These are phyloP conservation scores for Barnettozyma californica DNA, from an alignment of 805 yeast species.

Conservation along the genomic window DNA sequence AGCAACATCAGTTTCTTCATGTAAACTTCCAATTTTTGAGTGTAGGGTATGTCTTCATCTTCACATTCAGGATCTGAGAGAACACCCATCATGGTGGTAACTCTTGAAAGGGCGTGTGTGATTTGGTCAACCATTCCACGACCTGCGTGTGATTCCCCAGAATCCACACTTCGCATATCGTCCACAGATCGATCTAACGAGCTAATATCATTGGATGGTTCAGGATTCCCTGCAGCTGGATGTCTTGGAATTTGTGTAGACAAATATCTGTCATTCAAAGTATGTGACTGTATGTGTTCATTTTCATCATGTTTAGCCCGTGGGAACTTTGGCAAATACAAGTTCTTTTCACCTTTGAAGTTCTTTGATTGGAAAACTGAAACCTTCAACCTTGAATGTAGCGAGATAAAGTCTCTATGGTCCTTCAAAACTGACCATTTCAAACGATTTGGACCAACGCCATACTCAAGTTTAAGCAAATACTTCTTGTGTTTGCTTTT, in stretches of 20 bases:
- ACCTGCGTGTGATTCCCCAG: constrained; percentile 1
- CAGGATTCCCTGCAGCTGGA: not conserved
- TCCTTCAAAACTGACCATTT: constrained; percentile 77
- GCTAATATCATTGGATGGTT: not conserved
- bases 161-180: not conserved
- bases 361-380: constrained; percentile 36
- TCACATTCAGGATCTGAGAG: not conserved
- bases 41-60: constrained; percentile 20
- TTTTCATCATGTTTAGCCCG: constrained; percentile 10
- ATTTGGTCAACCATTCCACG: constrained; percentile 14
- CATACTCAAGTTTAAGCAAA: constrained; percentile 80
- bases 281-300: constrained; percentile 6
- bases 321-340: constrained; percentile 36
- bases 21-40: constrained; percentile 54
- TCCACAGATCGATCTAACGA: not conserved
- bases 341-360: constrained; percentile 23
- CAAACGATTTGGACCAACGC: constrained; percentile 72
- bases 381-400: constrained; percentile 65
- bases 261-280: constrained; percentile 22
- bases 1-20: constrained; percentile 54
- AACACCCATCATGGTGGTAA: constrained; percentile 7
- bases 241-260: constrained; percentile 9
- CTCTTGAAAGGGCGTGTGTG: constrained; percentile 16
- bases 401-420: constrained; percentile 61
- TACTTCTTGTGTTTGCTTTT: constrained; percentile 36